Evolutionary conservation across 2,329 filamentous ascomycete genomes (phyloP), one percentile per base, ranked within the genome.

Genomic region (Xylariaceae sp.): DNA sequence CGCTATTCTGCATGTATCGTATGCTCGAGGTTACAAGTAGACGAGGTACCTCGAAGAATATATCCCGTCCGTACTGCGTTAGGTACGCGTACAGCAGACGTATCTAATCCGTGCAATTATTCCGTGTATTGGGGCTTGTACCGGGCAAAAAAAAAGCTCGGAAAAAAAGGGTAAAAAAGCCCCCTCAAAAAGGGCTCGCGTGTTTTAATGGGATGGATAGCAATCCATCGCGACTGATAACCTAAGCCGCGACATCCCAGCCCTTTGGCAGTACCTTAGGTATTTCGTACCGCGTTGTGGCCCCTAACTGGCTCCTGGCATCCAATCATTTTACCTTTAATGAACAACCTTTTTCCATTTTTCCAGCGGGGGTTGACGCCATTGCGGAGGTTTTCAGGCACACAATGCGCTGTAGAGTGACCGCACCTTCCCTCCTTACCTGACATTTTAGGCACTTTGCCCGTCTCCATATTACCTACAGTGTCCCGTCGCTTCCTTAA

Each of bases 271-370:
- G 37, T 41, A 30, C 11, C 9, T 13, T 13, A 41, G 37, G 37
- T 13, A 7, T 55, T 60, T 58, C 17, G 49, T 62, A 64, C 61
- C 67, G 64, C 63, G 66, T 66, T 60, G 64, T 61, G 56, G 47
- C 41, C 62, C 62, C 57, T 64, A 34, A 64, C 64, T 66, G 59
- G 61, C 18, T 53, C n/a, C 10, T 30, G 10, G 45, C 37, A 34
- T 37, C 8, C 10, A 50, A 50, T 53, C 57, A 34, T 60, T 55
- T 59, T 55, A 10, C 34, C 6, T 49, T 58, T 58, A 51, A 23
- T 30, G 23, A 30, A 30, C 23, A 4, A 30, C 23, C 23, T 37
- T 52, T 37, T 15, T 53, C 17, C 9, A 53, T 53, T 23, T 23
- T 45, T 45, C 41, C 41, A 45, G 41, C n/a, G 41, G 41, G 41